Conservation (phyloP, 2,329 filamentous ascomycete species). For the Ceratocystis destructans region DNA sequence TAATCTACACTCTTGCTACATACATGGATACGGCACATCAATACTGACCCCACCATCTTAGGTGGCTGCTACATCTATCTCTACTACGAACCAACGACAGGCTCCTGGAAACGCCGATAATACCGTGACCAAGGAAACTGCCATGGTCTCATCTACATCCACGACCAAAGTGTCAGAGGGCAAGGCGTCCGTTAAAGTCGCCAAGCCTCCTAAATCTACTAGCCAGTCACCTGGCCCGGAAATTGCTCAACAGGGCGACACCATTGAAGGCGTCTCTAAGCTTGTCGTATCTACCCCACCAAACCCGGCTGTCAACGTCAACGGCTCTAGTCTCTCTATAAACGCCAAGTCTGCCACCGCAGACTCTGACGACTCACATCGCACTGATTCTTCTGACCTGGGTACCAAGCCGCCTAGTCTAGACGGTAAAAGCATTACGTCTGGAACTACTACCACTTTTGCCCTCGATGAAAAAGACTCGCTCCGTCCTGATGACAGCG, state of each 20-base stretch:
- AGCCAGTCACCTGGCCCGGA: neutral
- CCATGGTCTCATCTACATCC: neutral
- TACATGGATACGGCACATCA: neutral
- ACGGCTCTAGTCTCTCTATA: conserved; percentile 11
- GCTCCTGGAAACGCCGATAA: conserved; percentile 24
- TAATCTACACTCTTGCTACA: conserved; percentile 20
- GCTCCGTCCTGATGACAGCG: conserved; percentile 84
- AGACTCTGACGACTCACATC: conserved; percentile 43
- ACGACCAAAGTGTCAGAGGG: neutral
- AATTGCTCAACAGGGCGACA: conserved; percentile 23
- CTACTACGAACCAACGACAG: neutral
- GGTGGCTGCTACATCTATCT: conserved; percentile 34
- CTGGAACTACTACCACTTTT: conserved; percentile 64
- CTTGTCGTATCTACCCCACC: conserved; percentile 8
- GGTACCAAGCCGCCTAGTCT: conserved; percentile 76
- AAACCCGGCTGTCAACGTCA: neutral
- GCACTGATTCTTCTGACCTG: conserved; percentile 50
- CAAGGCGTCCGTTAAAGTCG: no score
- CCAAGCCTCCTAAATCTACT: neutral
- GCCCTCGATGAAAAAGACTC: conserved; percentile 96
- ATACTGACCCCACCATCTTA: conserved; percentile 22
- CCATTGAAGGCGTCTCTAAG: conserved; percentile 6
- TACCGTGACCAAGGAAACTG: conserved; percentile 17
- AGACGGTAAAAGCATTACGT: conserved; percentile 88
- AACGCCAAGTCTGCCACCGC: conserved; percentile 26